Conservation (phyloP, 441 rosid species). For the Lepidium campestre region DNA sequence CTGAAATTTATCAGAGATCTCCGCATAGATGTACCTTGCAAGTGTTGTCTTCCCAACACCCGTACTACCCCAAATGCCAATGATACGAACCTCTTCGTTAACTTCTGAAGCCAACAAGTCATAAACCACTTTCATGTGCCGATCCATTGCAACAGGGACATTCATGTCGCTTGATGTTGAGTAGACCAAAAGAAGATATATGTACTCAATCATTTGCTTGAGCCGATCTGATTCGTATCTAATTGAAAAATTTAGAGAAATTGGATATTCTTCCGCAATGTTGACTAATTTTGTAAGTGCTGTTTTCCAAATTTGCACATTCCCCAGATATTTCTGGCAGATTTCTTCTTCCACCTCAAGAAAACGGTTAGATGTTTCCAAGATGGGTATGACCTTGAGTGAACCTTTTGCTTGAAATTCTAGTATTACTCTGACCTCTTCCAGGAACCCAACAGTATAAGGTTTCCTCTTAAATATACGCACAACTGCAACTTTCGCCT, state of each 20-base stretch:
- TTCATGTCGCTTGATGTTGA: not conserved
- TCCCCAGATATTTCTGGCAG: not conserved
- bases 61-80: not conserved
- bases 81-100: not conserved
- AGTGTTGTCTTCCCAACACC: not conserved
- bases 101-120: not conserved
- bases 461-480: not conserved
- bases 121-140: not conserved
- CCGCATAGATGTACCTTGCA: not conserved
- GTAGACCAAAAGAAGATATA: not conserved
- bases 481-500: not conserved
- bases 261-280: not conserved
- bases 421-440: not conserved
- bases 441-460: not conserved
- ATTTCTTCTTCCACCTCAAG: not conserved
- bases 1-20: not conserved
- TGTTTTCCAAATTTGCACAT: not conserved
- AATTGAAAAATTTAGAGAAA: not conserved
- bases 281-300: not conserved
- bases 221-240: not conserved
- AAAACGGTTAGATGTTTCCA: not conserved
- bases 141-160: conserved; percentile 13
- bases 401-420: not conserved
- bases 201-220: not conserved
- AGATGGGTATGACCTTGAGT: not conserved